These are phyloP conservation scores for Podaxis sp. DNA, from an alignment of 768 basidiomycete species.

Conservation along the genomic window DNA sequence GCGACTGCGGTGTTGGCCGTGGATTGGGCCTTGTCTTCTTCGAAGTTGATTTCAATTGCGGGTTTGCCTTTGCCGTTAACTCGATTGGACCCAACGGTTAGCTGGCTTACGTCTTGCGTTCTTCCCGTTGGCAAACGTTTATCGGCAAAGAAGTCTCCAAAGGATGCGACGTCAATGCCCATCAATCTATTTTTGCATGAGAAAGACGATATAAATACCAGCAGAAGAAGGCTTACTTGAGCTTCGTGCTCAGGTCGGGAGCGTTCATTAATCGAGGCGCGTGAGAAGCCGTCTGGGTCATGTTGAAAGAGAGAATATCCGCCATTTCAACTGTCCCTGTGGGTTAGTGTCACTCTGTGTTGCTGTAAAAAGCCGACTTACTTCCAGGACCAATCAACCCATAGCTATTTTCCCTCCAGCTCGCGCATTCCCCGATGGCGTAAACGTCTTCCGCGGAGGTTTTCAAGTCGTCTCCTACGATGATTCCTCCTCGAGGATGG, in stretches of 20 bases:
- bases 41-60: not conserved
- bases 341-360: not conserved
- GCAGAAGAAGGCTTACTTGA: constrained; percentile 32
- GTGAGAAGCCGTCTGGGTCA: constrained; percentile 46
- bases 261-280: constrained; percentile 38
- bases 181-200: constrained; percentile 20
- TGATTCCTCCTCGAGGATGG: constrained; percentile 47
- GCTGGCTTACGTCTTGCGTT: constrained; percentile 2
- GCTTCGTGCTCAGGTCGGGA: constrained; percentile 67
- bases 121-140: constrained; percentile 24
- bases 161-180: constrained; percentile 54
- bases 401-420: constrained; percentile 63
- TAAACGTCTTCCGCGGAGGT: constrained; percentile 59
- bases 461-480: constrained; percentile 50
- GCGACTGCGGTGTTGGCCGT: not conserved
- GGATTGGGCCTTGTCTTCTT: not conserved
- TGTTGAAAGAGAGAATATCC: constrained; percentile 68
- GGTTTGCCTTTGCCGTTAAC: not conserved
- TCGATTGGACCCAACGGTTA: not conserved
- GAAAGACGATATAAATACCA: not conserved
- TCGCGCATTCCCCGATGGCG: constrained; percentile 76
- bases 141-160: constrained; percentile 72
- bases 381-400: constrained; percentile 73
- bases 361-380: constrained; percentile 15
- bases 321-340: constrained; percentile 56